Evolutionary conservation across 495 filamentous ascomycete species (phyloP), one percentile per base, ranked within the genome.

Genomic region (Penicillium canariense): DNA sequence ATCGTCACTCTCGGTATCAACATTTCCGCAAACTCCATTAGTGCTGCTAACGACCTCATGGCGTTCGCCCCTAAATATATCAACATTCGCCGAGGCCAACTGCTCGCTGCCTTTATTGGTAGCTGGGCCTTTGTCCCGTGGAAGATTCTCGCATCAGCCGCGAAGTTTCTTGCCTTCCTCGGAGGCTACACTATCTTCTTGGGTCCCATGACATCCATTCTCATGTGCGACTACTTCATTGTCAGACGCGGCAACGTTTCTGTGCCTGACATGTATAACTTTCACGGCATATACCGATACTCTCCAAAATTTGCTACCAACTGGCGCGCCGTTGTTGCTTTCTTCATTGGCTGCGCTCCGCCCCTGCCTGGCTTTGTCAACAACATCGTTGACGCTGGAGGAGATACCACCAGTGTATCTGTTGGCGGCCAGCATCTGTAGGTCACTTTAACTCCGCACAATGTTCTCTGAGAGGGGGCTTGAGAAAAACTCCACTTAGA

Each of bases 111-210:
- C 7, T 57, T 83, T 43, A 55, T 84, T 32, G 74, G 70, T 9
- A 73, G 75, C 48, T 85, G 82, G 81, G 80, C 74, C 14, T 68
- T 83, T 5, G 80, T 82, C 0, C 83, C 82, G 3, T 87, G 83
- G 84, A 86, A 84, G 61, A 86, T 86, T 42, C 63, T 86, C 22
- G 77, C 69, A 36, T 38, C n/a, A 8, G 47, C 31, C 12, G 60
- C 67, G 14, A 81, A 73, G 1, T 80, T 86, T 63, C 75, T 86
- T 8, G 76, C 75, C 28, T 87, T 87, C 65, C 80, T 87, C 73
- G 62, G 61, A 9, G 74, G 70, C n/a, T 78, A 77, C 54, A 60
- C 73, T 4, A 60, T 64, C 3, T 59, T 71, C 40, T 57, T 71
- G 55, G 67, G 56, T 0, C 67, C 68, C 5, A 55, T 81, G 48